Base-by-base conservation (phyloP, 768 basidiomycete species). In the Calocybe cyanea region DNA sequence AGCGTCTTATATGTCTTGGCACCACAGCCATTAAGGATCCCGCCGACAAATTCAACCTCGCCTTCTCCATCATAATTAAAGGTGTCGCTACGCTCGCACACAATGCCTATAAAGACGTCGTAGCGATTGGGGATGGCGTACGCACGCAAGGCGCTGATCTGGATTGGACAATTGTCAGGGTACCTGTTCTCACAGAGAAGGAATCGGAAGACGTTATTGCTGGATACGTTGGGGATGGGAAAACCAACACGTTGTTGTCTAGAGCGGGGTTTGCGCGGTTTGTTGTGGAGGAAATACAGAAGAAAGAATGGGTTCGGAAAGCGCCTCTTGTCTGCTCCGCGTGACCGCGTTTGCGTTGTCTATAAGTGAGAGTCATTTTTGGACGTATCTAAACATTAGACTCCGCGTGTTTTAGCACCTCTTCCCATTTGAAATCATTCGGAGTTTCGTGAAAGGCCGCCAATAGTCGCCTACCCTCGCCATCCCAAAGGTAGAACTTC, bases 401-500 rank as follows among this genome's bases (percentile, higher is more conserved):
- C 43, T 62, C 66, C 23, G 71, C 68, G 45, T 75, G 70, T 60
- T 81, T 76, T 47, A 96, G 57, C 56, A 96, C 63, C 37, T 85
- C 78, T 53, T 90, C 76, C 89, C 92, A 93, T 52, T 79, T 76
- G 66, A 96, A 97, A 41, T 83, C 72, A 30, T 75, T 70, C 2
- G 92, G 91, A 23, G 69, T 72, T 57, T 91, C 83, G 59, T 94
- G 87, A 63, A 97, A 95, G 35, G 67, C 71, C 52, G 66, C 72
- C 58, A 94, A 59, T 41, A 91, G 63, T 43, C 60, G 59, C n/a
- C 59, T 52, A 7, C 51, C 62, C 17, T 59, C 54, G 9, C 52
- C 63, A 33, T 69, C 64, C 79, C 87, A 84, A 38, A 92, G 62
- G 57, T 94, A 98, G 65, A 94, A 94, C 54, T 79, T 80, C 66